A percentile compares a stretch with the other conserved stretches of the same genome.
These are phyloP conservation scores for Punctularia strigosozonata DNA, from an alignment of 768 basidiomycete species.

Conservation along the genomic window DNA sequence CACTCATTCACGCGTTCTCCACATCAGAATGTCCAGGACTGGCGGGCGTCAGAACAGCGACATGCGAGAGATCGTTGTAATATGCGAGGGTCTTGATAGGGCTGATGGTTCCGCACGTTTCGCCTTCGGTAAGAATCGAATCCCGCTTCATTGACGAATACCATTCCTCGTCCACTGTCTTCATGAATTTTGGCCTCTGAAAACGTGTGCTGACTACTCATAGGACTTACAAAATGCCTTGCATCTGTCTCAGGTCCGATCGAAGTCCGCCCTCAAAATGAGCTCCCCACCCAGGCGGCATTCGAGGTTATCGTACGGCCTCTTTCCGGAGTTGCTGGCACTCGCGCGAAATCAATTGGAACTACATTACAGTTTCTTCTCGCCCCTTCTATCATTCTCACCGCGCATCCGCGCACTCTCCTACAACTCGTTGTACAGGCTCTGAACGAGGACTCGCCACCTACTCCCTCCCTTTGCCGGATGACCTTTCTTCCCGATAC, in stretches of 20 bases:
- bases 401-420: constrained; percentile 56
- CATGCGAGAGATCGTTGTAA: no score
- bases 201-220: not conserved
- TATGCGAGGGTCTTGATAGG: constrained; percentile 51
- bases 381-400: constrained; percentile 51
- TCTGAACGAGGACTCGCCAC: constrained; percentile 18
- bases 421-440: constrained; percentile 72
- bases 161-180: constrained; percentile 7
- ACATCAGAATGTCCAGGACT: no score
- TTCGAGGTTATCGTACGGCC: constrained; percentile 70
- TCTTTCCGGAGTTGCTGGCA: constrained; percentile 55
- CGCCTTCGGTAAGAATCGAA: constrained; percentile 19
- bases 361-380: constrained; percentile 44
- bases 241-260: constrained; percentile 77
- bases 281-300: constrained; percentile 60
- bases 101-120: constrained; percentile 69
- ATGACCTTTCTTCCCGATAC: constrained; percentile 14
- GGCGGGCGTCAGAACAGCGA: no score
- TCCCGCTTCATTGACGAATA: no score
- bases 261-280: constrained; percentile 55
- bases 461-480: constrained; percentile 1
- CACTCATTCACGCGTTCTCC: no score
- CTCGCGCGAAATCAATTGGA: constrained; percentile 50
- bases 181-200: not conserved
- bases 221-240: constrained; percentile 34